phyloP scores from a whole-genome alignment of 371 early-diverging fungal species.

The Scutellospora calospora region DNA sequence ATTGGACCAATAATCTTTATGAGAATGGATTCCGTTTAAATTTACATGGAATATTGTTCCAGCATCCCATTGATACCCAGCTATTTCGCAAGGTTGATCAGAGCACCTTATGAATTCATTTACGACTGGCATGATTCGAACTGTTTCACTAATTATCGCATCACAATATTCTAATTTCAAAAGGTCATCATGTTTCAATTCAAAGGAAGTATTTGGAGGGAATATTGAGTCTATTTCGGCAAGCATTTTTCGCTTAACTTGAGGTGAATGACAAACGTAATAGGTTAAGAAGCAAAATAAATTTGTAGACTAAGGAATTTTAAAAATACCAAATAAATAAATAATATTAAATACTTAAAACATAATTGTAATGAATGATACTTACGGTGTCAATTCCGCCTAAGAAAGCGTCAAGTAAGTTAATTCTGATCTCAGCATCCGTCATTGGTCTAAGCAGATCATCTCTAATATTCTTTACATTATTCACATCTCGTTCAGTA shows the following conservation, averaged over 20 bases:
- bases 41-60: too few relatives aligned
- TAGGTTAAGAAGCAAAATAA: background rate
- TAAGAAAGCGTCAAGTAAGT: too few relatives aligned
- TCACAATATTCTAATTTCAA: constrained; percentile 37
- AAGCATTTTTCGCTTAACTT: constrained; percentile 14
- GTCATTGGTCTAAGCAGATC: too few relatives aligned
- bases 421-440: too few relatives aligned
- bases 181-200: constrained; percentile 21
- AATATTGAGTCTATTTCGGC: constrained; percentile 20
- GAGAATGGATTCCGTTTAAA: too few relatives aligned
- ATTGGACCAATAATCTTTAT: constrained; percentile 13
- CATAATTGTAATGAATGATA: too few relatives aligned
- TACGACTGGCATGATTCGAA: constrained; percentile 27
- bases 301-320: background rate
- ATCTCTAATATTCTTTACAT: too few relatives aligned
- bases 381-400: too few relatives aligned
- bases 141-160: constrained; percentile 42
- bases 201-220: too few relatives aligned
- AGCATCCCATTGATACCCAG: constrained; percentile 30
- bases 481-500: too few relatives aligned
- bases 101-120: background rate
- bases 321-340: too few relatives aligned
- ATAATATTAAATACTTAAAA: too few relatives aligned
- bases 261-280: background rate
- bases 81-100: constrained; percentile 21